Evolutionary conservation across 2,329 filamentous ascomycete genomes (phyloP).

Genomic region (Penicillium polonicum): DNA sequence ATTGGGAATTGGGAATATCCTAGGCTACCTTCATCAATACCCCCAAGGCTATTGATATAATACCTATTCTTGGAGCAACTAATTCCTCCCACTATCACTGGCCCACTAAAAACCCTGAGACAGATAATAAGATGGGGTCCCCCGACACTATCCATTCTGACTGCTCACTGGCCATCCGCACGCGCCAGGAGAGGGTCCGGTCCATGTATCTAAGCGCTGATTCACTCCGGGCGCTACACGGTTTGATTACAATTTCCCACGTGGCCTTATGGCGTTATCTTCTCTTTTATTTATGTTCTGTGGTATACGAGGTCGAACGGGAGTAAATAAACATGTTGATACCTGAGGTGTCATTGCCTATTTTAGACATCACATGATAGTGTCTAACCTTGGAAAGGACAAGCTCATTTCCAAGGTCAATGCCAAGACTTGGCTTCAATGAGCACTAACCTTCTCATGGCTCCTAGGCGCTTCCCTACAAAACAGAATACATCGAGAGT

Average conservation of each 20-base stretch:
- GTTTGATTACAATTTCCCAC: neutral
- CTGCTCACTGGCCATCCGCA: neutral
- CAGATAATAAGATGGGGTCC: neutral
- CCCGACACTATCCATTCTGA: neutral
- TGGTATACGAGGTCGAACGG: neutral
- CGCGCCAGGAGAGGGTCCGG: conserved; percentile 5
- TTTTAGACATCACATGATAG: neutral
- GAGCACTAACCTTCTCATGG: too few species aligned
- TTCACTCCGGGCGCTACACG: neutral
- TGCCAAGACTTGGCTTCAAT: conserved; percentile 8
- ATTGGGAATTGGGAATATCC: neutral
- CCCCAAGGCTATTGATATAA: neutral
- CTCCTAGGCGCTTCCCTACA: too few species aligned
- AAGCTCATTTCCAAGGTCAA: neutral
- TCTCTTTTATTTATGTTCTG: neutral
- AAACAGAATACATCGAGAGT: too few species aligned
- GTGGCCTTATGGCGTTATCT: too few species aligned
- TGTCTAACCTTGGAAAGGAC: neutral
- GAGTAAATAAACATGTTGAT: neutral
- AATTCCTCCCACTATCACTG: neutral
- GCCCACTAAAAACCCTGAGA: neutral
- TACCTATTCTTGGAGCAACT: neutral
- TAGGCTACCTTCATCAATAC: neutral
- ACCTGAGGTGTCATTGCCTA: neutral
- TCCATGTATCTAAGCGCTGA: conserved; percentile 2